Evolutionary conservation across 768 basidiomycete species (phyloP).

Genomic region (Clitopilus hobsonii): DNA sequence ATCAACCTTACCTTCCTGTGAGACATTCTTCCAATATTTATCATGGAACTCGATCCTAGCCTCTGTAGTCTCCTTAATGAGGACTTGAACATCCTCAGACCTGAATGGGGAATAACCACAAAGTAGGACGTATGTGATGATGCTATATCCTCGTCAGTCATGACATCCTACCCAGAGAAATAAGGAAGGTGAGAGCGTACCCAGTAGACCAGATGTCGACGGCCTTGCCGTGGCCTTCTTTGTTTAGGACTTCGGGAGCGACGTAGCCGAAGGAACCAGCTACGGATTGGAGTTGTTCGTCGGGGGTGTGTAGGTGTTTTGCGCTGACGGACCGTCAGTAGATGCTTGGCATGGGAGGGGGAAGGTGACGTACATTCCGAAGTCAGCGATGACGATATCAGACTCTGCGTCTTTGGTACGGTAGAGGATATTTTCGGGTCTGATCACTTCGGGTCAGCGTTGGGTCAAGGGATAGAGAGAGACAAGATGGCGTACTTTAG

Average conservation of each 20-base stretch:
- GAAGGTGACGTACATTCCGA: slow-evolving; percentile 76
- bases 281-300: slow-evolving; percentile 65
- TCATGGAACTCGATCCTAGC: slow-evolving; percentile 91
- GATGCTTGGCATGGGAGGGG: background rate
- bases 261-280: slow-evolving; percentile 88
- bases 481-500: slow-evolving; percentile 57
- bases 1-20: slow-evolving; percentile 66
- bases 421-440: slow-evolving; percentile 96
- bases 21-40: slow-evolving; percentile 90
- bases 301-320: slow-evolving; percentile 71
- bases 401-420: slow-evolving; percentile 70
- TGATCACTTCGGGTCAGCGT: too few relatives aligned
- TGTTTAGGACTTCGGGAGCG: slow-evolving; percentile 83
- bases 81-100: slow-evolving; percentile 68
- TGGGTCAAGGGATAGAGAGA: slow-evolving; percentile 1
- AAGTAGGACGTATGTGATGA: slow-evolving; percentile 92
- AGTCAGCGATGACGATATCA: slow-evolving; percentile 94
- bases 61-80: slow-evolving; percentile 80
- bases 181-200: slow-evolving; percentile 34
- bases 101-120: slow-evolving; percentile 97
- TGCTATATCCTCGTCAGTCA: slow-evolving; percentile 33
- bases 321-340: slow-evolving; percentile 42
- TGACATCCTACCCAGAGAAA: slow-evolving; percentile 1
- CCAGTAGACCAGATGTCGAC: slow-evolving; percentile 95
- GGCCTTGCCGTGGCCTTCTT: slow-evolving; percentile 83